Evolutionary conservation across 176 grass and related monocot species (phyloP), one percentile per base, ranked within the genome.

Genomic region (Pharus latifolius): DNA sequence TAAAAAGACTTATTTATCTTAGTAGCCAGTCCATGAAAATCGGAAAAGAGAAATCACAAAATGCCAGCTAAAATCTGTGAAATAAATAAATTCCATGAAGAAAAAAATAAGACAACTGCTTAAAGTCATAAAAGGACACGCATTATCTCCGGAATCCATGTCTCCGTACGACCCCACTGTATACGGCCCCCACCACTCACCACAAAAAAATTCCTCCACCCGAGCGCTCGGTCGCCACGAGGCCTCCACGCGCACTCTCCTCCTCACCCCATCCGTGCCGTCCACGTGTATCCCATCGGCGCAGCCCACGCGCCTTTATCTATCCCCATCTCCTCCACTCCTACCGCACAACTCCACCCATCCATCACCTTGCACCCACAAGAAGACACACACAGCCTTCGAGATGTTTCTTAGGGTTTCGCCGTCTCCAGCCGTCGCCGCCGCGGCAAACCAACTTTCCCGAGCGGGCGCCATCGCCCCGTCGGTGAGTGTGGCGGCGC

Each of bases 191-290:
- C 7, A 15, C 29, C 17, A 30, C 0, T 19, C 10, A 16, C 16
- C 46, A 34, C 2, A 59, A 6, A 33, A 64, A 74, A 55, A 45
- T 40, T 65, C 59, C 7, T 3, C 31, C 13, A 0, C 15, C 40
- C 11, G 49, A 56, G 42, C 4, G 58, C 26, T 34, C 55, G 10
- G n/a, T 6, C 25, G 37, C 70, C 88, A 83, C 79, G 78, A 49
- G 90, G 65, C 67, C 73, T 35, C 82, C 90, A 86, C 83, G 60
- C 91, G 70, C 88, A 8, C 55, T 13, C 0, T 4, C 5, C 0
- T 1, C 0, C 3, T 0, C 4, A 26, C 1, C 12, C 7, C 37
- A 88, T 82, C 78, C 0, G 0, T 0, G 1, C 66, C 74, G 65
- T 79, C 55, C 88, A 83, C 80, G 70, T 87, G 80, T 53, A 20